Percentiles rank a stretch among this genome's conserved stretches.
Evolutionary conservation across 2,329 filamentous ascomycete genomes (phyloP).

Genomic region (Emergomyces pasteurianus): DNA sequence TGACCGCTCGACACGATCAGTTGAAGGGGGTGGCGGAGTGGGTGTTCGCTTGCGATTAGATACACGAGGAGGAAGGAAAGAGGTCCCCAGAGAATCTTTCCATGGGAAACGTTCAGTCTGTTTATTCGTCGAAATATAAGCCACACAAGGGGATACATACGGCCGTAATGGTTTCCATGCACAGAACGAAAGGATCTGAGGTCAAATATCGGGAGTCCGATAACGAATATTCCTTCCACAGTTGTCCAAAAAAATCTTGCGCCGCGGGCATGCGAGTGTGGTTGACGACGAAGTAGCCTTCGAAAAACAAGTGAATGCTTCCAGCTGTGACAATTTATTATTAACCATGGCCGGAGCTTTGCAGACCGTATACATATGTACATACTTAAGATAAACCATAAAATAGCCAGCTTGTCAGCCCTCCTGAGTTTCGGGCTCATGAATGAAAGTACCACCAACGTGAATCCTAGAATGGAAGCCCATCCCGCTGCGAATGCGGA

Average conservation of each 20-base stretch:
- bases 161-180: conserved; percentile 71
- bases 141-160: conserved; percentile 36
- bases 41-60: conserved; percentile 42
- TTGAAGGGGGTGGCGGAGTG: conserved; percentile 48
- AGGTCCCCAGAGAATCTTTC: conserved; percentile 48
- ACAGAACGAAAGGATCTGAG: conserved; percentile 71
- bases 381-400: conserved; percentile 68
- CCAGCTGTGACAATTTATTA: conserved; percentile 23
- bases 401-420: conserved; percentile 46
- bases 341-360: neutral
- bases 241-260: conserved; percentile 65
- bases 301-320: conserved; percentile 64
- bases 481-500: conserved; percentile 47
- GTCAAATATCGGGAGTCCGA: conserved; percentile 82
- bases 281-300: conserved; percentile 70
- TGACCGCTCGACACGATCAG: conserved; percentile 51
- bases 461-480: conserved; percentile 44
- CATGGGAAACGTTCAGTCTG: neutral
- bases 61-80: conserved; percentile 46
- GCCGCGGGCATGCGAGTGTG: conserved; percentile 53
- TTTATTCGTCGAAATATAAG: neutral
- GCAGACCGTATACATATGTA: conserved; percentile 11
- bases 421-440: conserved; percentile 41
- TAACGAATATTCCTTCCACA: conserved; percentile 87
- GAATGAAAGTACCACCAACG: conserved; percentile 42